Base-by-base conservation (phyloP, 768 basidiomycete species). In the Exidia glandulosa region DNA sequence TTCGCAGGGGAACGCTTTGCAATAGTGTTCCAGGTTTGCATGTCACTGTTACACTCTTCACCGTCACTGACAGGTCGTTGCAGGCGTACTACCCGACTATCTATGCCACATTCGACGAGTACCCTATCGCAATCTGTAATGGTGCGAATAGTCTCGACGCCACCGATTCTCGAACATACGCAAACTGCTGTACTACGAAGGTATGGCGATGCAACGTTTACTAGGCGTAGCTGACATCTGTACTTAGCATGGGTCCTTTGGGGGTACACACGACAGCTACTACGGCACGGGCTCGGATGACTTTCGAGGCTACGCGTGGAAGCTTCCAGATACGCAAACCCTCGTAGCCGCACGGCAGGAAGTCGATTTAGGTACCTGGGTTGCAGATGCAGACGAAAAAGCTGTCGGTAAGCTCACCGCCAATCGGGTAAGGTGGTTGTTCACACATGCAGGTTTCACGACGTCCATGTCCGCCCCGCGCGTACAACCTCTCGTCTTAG, bases 271-370 rank as follows among this genome's bases (percentile, higher is more conserved):
- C 27, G 86, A 87, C 59, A 69, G 76, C 32, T 81, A 85, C 65
- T 92, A 85, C 66, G 79, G 78, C 34, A 80, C 81, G n/a, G 90
- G 90, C 16, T 90, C 88, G 12, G 90, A 93, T 67, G 88, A 92
- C 69, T 92, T 91, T 67, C 77, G 83, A 36, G 81, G 78, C 23
- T 92, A 92, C 63, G 68, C 90, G 27, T 93, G 90, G 90, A 81
- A 79, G 63, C 74, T 93, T 34, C 90, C 90, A 3, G 66, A 77
- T 13, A 62, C 78, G 2, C 60, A 64, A 10, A 71, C 73, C 16
- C 74, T 89, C 50, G 60, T 66, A 1, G 75, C 76, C 29, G 70
- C 71, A 61, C 76, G 88, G 47, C 68, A 70, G 56, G 75, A 78
- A 52, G 69, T 88, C 50, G 69, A 71, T 32, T 61, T 33, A 14